A percentile compares a stretch with the other conserved stretches of the same genome.
Conservation (phyloP, 768 basidiomycete species). For the Podaxis sp. region DNA sequence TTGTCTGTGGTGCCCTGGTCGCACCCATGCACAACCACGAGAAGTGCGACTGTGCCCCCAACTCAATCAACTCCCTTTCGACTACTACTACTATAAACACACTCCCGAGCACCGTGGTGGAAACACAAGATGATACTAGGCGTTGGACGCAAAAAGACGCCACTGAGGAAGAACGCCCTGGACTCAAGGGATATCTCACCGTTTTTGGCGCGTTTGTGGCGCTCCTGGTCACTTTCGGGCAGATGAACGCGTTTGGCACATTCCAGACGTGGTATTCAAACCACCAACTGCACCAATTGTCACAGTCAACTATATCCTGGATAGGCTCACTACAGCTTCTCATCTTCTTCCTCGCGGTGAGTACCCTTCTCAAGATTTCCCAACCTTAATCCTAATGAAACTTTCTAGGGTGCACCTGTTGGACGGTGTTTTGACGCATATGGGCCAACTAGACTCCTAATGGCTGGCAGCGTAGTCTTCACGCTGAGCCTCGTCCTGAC, state of each 20-base stretch:
- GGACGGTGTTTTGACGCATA: constrained; percentile 59
- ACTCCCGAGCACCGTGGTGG: neutral
- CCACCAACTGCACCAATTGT: constrained; percentile 51
- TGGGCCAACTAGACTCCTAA: constrained; percentile 55
- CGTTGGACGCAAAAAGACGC: constrained; percentile 20
- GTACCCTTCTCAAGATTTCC: constrained; percentile 20
- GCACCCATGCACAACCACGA: constrained; percentile 10
- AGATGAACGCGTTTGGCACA: constrained; percentile 70
- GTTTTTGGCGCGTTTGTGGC: constrained; percentile 66
- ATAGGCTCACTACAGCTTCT: constrained; percentile 70
- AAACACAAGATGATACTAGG: neutral
- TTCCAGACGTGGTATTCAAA: constrained; percentile 66
- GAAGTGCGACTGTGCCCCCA: neutral
- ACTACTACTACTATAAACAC: neutral
- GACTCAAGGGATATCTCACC: constrained; percentile 40
- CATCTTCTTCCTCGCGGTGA: constrained; percentile 67
- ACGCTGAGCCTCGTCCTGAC: constrained; percentile 56
- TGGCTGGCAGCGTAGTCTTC: constrained; percentile 47
- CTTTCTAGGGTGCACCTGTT: constrained; percentile 54
- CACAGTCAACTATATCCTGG: constrained; percentile 63
- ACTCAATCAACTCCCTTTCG: neutral
- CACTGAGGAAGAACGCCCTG: constrained; percentile 1
- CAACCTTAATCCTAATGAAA: constrained; percentile 1
- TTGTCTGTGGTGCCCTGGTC: neutral
- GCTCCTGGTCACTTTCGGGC: constrained; percentile 69